Evolutionary conservation across 2,329 filamentous ascomycete species (phyloP), one percentile per base, ranked within the genome.

Genomic region (Fusarium sambucinum): DNA sequence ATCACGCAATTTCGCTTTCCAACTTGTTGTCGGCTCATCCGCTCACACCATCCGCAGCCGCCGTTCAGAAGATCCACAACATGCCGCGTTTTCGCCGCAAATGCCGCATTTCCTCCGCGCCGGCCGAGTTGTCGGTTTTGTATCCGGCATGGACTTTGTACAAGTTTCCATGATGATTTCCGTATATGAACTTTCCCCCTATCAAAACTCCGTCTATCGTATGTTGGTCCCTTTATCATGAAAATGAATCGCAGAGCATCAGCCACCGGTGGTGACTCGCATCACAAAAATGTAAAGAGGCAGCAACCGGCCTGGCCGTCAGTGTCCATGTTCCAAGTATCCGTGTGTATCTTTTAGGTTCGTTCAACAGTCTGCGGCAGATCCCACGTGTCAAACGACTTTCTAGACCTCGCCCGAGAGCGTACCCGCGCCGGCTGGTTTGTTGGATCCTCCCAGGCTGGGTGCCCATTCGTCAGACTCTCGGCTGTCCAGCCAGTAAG

Each of bases 401-500:
- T 37, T 25, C 74, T 71, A 78, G 30, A 78, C 77, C 56, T 79
- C 74, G 25, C 76, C 75, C 21, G 73, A 84, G 46, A 79, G 68
- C 5, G 73, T 77, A 16, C 72, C 84, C 44, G 76, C 56, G 7
- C 72, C 73, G 25, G 67, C 86, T 77, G 91, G 88, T 74, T 89
- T 87, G 63, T 86, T 86, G 66, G 85, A 64, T 84, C 69, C 77
- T 84, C 69, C 77, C 55, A 89, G 82, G 12, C 84, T 86, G 46
- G 86, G 84, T 74, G 90, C 86, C 92, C 92, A 96, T 63, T 89
- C 88, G 48, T 89, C 86, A 66, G 88, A 84, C 59, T 87, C 87
- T 58, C 87, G 80, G 55, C 87, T 87, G 63, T 91, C 92, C 17
- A 97, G 82, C 94, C 94, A 97, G 81, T 96, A 97, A 59, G 84